phyloP scores from a whole-genome alignment of 2,329 filamentous ascomycete genomes.

The Fusarium sp. region DNA sequence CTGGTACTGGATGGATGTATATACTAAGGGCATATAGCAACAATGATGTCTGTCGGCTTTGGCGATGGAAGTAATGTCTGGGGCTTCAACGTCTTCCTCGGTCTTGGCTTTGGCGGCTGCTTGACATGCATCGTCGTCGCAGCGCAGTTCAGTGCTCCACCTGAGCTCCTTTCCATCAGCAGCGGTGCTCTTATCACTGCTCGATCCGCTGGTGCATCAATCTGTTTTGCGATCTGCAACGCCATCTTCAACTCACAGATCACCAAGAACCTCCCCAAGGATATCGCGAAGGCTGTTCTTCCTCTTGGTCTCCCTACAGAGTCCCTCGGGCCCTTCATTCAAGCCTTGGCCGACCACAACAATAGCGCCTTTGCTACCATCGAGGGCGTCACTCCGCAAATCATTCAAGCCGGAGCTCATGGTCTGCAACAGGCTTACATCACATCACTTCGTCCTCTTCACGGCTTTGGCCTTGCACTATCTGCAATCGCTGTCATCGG shows the following conservation, averaged over 20 bases:
- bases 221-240: not conserved
- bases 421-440: not conserved
- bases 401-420: not conserved
- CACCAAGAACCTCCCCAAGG: not conserved
- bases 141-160: not conserved
- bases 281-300: not conserved
- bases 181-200: not conserved
- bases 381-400: not conserved
- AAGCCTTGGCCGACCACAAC: not conserved
- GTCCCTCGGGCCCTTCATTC: not conserved
- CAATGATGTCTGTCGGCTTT: not conserved
- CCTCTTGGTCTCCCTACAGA: not conserved
- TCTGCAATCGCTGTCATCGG: not conserved
- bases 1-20: no score
- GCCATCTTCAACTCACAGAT: not conserved
- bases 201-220: not conserved
- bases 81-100: not conserved
- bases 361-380: not conserved
- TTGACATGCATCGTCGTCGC: not conserved
- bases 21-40: not conserved
- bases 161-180: not conserved
- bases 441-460: not conserved
- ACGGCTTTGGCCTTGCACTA: not conserved
- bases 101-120: not conserved
- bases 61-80: not conserved